Base-by-base conservation (phyloP, 768 basidiomycete genomes). In the Tulasnella sp. region DNA sequence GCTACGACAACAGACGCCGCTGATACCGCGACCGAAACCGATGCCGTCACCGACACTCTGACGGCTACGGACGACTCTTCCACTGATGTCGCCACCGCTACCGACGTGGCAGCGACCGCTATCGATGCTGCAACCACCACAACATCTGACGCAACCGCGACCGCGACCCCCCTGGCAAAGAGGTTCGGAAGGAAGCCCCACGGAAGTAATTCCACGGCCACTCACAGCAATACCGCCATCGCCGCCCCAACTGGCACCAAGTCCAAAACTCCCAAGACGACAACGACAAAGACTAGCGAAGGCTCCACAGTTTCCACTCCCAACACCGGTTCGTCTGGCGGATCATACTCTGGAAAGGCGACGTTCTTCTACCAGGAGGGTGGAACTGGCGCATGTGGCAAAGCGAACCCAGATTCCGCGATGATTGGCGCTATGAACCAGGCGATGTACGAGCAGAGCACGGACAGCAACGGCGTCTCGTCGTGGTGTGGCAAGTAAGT, bases 301-400 rank as follows among this genome's bases (percentile, higher is more conserved):
- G 21, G 10, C 29, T n/a, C 49, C 29, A 12, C 54, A 19, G 27
- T 24, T 19, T 12, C 54, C 19, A 15, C 15, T 15, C 7, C 34
- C 34, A 38, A 15, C 34, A 56, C 54, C 54, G 31, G 2, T 9
- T 27, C 27, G 10, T 3, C 21, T 15, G 5, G 7, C 5, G 34
- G 34, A 5, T 43, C 2, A 0, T 29, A 56, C 54, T 29, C 42
- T 8, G 54, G 42, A 52, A 63, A 63, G 62, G 73, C 71, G n/a
- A 74, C 73, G 60, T 74, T 63, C 70, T 73, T 68, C 71, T 67
- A 65, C 66, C 72, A 73, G 65, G 67, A 66, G 45, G 72, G 72
- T 10, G 68, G 66, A 59, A 63, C 70, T 43, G 73, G 73, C 43
- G 68, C 68, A 7, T 75, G 74, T 65, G 75, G 74, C 49, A 63